Evolutionary conservation across 2,329 filamentous ascomycete genomes (phyloP), one percentile per base, ranked within the genome.

Genomic region (Aspergillus sp.): DNA sequence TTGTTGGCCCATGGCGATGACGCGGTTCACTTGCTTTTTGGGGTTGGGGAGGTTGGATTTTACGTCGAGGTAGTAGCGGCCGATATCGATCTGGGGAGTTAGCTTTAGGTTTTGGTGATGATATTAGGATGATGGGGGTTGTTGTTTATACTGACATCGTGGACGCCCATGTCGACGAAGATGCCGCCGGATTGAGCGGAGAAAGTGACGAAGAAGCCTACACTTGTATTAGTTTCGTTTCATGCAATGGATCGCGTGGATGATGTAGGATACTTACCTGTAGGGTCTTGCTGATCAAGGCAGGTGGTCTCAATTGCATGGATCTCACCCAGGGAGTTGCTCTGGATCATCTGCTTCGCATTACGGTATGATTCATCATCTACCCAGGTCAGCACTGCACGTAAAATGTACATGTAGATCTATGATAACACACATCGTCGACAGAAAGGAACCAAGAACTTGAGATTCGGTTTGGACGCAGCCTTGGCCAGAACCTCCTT

Each of bases 81-180:
- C 56, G 23, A 43, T 43, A 23, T 58, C 52, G 23, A 58, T 43
- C 56, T 55, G 41, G 17, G 9, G 9, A 3, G 4, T 31, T 4
- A 31, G 27, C 2, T 24, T 6, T 24, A 7, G 23, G 23, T 2
- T 0, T 14, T 7, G 8, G 6, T 3, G 3, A 17, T 21, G 37
- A 21, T 17, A 24, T 17, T n/a, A 15, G 39, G n/a, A 14, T 9
- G 24, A 21, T 21, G 21, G 21, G 21, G 43, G 33, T 52, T 58
- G 3, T 21, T 21, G 21, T 4, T 21, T 21, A 3, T 21, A 60
- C 71, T 68, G n/a, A 70, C 67, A 17, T 66, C 65, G 53, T 73
- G 70, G 41, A 72, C 64, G 31, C 70, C 69, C 55, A 72, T 67
- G 56, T 72, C 70, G 47, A 72, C 59, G 60, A 72, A 72, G 49